Evolutionary conservation across 306 rosid species (phyloP), one percentile per base, ranked within the genome.

Genomic region (Sicyos edulis): DNA sequence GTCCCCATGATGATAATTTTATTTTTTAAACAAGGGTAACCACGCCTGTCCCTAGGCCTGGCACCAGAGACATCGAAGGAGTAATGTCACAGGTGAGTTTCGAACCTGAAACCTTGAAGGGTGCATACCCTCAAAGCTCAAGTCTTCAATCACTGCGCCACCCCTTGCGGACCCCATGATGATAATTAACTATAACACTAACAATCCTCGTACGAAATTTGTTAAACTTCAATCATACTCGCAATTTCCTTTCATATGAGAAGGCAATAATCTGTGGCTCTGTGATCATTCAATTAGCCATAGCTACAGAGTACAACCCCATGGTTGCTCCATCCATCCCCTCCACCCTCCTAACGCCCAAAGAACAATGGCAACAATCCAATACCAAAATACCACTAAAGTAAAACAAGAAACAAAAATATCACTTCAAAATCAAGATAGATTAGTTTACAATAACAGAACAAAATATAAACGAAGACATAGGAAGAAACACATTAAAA

Each of bases 361-460:
- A 67, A 47, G 2, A 4, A n/a, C 72, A 47, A 67, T 47, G 56
- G 56, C 72, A 47, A 21, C n/a, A 8, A 67, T 45, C 24, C 54
- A 17, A 47, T 13, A 47, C 47, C 47, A 42, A 42, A 42, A 42
- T 42, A 42, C 11, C 47, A 67, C 56, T 67, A 20, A 17, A 67
- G 56, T 49, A 14, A 47, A 47, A 47, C 0, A 13, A 67, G 19
- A 47, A 49, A 67, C 56, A 22, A 47, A 67, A 67, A 67, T 8
- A 13, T 37, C 45, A 69, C 58, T 69, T 22, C 45, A 16, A 69
- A 66, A 66, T 66, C 55, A 45, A 44, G 34, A 66, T 11, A 44
- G 37, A 66, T 20, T 21, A 45, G 54, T 20, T 17, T 66, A 21
- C 24, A 37, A 63, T 6, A n/a, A 64, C 37, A 64, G 0, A 45